These are phyloP conservation scores for Volvox carteri DNA, from an alignment of 163 green algal genomes.

Conservation along the genomic window DNA sequence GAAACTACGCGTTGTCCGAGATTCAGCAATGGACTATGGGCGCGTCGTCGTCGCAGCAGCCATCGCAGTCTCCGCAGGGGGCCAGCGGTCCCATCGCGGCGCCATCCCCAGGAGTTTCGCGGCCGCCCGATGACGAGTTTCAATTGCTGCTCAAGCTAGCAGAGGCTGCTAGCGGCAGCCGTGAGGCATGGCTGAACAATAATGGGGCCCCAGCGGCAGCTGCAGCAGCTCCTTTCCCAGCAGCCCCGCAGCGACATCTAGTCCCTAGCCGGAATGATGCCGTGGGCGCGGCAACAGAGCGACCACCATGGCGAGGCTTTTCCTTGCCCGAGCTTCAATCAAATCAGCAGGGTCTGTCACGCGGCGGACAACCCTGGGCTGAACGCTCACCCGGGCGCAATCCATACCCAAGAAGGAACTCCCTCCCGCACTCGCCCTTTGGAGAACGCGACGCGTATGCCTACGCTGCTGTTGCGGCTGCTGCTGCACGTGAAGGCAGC, in stretches of 20 bases:
- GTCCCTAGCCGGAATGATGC: neutral
- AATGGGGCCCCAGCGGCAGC: too few relatives aligned
- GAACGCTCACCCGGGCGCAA: neutral
- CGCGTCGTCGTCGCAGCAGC: neutral
- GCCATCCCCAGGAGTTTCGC: neutral
- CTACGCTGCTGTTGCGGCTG: neutral
- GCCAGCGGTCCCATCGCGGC: neutral
- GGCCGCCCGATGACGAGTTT: neutral
- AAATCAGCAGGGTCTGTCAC: neutral
- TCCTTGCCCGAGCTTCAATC: neutral
- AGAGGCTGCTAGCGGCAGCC: neutral
- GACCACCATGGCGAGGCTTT: neutral
- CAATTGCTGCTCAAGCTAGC: neutral
- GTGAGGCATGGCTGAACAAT: neutral
- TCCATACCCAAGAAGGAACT: neutral
- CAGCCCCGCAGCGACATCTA: neutral
- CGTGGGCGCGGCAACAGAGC: neutral
- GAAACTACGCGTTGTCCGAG: conserved; percentile 1
- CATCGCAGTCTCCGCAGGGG: neutral
- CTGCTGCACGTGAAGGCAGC: neutral
- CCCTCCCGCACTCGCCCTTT: neutral
- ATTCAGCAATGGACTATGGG: conserved; percentile 2
- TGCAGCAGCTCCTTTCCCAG: too few relatives aligned
- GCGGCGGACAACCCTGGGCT: neutral
- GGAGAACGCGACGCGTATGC: neutral